Evolutionary conservation across 169 alveolate genomes (phyloP), one percentile per base, ranked within the genome.

Genomic region (Eimeria praecox): DNA sequence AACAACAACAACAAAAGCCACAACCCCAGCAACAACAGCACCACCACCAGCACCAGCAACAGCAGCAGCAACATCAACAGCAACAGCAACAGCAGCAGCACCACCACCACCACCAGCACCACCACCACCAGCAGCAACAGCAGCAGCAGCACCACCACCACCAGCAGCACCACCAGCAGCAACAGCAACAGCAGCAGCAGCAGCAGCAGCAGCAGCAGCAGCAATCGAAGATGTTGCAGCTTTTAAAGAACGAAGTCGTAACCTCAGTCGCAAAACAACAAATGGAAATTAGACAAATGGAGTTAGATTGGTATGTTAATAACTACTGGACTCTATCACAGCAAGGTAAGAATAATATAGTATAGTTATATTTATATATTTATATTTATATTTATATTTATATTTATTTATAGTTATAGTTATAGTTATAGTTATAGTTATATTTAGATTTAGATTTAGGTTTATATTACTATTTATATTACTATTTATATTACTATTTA

Each of bases 301-400:
- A 95, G 86, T 92, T 95, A 20, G 96, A 95, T 83, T 80, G 96
- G 96, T 95, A 88, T 46, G 46, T 86, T 14, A 88, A 54, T 88
- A 95, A 95, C 77, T 95, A 95, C 95, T 88, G 95, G 95, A 95
- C 96, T 54, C 56, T 95, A 52, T 69, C 96, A 20, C 90, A 85
- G 82, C 96, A 94, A 52, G 96, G 96, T 82, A 35, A 40, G 75
- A 20, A 18, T 9, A 35, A 2, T n/a, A n/a, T n/a, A n/a, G n/a
- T n/a, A n/a, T n/a, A n/a, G n/a, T n/a, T n/a, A n/a, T n/a, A n/a
- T n/a, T n/a, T 27, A n/a, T 24, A 14, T n/a, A 82, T 82, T n/a
- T 38, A 82, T 14, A 52, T 18, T 82, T 20, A 1, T 56, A 14
- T 14, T 82, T 35, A 1, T 10, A 10, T n/a, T n/a, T 35, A 18